A percentile compares a stretch with the other conserved stretches of the same genome.
Conservation (phyloP, 2,329 filamentous ascomycete genomes). For the Sporothrix luriei region DNA sequence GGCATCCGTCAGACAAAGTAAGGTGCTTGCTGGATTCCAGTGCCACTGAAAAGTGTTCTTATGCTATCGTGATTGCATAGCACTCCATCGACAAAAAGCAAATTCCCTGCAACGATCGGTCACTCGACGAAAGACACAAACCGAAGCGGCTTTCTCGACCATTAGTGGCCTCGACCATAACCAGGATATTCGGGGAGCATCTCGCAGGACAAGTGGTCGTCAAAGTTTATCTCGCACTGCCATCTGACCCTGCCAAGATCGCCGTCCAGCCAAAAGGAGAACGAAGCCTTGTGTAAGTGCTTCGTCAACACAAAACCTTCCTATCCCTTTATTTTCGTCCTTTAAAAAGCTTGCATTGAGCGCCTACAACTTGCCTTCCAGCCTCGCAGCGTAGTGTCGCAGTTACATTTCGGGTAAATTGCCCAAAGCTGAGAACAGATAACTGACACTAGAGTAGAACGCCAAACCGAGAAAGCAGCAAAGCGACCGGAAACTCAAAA, state of each 20-base stretch:
- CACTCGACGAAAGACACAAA: not conserved
- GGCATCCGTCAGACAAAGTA: not conserved
- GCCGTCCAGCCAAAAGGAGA: not conserved
- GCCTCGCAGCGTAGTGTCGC: conserved; percentile 18
- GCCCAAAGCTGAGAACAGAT: not conserved
- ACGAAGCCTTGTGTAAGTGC: not conserved
- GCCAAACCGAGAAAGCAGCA: not conserved
- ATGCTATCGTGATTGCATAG: not conserved
- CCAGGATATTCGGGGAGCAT: not conserved
- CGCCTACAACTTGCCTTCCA: not conserved
- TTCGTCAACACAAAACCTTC: not conserved
- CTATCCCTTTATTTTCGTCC: not conserved
- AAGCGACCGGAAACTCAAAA: not conserved
- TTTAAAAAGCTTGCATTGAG: not conserved
- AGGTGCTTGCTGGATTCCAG: not conserved
- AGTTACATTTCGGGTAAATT: conserved; percentile 22
- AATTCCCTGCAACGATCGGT: too few species aligned
- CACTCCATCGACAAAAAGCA: not conserved
- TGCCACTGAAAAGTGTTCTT: not conserved
- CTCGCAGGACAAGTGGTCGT: not conserved
- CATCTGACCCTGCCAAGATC: not conserved
- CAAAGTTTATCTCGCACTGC: not conserved
- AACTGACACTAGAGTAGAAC: not conserved
- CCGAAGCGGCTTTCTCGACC: not conserved
- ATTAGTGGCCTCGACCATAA: not conserved